Percentiles rank a stretch among this genome's conserved stretches.
These are phyloP conservation scores for Botrytis fabae DNA, from an alignment of 2,329 filamentous ascomycete species.

Conservation along the genomic window DNA sequence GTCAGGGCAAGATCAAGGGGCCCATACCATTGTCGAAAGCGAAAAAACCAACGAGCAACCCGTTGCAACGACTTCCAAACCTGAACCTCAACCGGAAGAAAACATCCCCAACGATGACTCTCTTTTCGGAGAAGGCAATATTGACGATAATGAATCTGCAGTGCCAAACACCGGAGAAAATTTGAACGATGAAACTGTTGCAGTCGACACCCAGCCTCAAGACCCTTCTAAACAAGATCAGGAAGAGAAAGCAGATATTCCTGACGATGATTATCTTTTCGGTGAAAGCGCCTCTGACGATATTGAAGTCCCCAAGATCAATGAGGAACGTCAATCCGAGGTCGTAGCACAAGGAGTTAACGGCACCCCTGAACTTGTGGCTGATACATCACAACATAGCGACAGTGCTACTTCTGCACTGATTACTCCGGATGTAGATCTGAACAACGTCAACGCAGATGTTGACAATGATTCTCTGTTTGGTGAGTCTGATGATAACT, in stretches of 20 bases:
- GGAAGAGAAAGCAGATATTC: background rate
- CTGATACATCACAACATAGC: rapidly evolving
- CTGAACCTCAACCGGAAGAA: background rate
- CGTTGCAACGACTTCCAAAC: rapidly evolving
- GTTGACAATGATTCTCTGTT: background rate
- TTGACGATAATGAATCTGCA: background rate
- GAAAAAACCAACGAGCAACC: rapidly evolving
- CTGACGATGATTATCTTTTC: background rate
- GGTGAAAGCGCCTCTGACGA: background rate
- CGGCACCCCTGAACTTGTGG: background rate
- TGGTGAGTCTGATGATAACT: background rate
- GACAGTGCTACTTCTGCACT: background rate
- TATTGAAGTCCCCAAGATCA: rapidly evolving
- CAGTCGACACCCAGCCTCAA: too few relatives aligned
- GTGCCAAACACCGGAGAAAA: background rate
- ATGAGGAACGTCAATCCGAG: background rate
- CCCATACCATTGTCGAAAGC: rapidly evolving
- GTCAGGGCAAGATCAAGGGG: rapidly evolving
- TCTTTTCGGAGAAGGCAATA: background rate
- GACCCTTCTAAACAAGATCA: background rate
- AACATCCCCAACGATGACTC: background rate
- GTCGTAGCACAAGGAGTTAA: rapidly evolving
- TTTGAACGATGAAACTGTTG: background rate
- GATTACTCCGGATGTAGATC: rapidly evolving
- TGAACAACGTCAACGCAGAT: background rate